Evolutionary conservation across 2,329 filamentous ascomycete genomes (phyloP).

Genomic region (Beauveria rudraprayagi): DNA sequence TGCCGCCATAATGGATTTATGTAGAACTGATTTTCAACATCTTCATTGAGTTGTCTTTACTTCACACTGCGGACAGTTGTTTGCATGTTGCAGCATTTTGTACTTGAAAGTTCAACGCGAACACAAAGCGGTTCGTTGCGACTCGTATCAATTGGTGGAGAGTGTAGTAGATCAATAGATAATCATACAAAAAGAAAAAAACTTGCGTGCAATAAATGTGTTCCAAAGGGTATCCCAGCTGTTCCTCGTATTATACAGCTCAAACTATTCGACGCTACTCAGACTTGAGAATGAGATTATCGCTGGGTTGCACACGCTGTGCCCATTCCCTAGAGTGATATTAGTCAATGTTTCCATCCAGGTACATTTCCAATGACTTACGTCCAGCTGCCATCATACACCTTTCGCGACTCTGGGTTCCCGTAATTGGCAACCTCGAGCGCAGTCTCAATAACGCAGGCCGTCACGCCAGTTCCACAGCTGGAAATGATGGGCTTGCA

Average conservation of each 20-base stretch:
- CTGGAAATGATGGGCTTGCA: slow-evolving; percentile 75
- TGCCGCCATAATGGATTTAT: no score
- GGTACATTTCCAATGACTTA: slow-evolving; percentile 41
- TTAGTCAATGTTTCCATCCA: slow-evolving; percentile 18
- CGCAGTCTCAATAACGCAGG: slow-evolving; percentile 82
- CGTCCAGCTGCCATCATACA: slow-evolving; percentile 99
- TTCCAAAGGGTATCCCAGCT: slow-evolving; percentile 3
- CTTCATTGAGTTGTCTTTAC: not conserved
- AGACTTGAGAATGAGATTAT: slow-evolving; percentile 54
- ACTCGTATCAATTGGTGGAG: slow-evolving; percentile 7
- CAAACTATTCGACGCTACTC: slow-evolving; percentile 20
- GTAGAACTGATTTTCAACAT: not conserved
- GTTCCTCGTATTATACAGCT: slow-evolving; percentile 9
- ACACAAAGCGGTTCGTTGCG: not conserved
- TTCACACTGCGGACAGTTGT: no score
- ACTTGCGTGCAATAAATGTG: not conserved
- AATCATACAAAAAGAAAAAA: slow-evolving; percentile 1
- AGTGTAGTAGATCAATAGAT: slow-evolving; percentile 6
- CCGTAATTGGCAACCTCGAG: slow-evolving; percentile 72
- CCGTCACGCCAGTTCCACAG: slow-evolving; percentile 92
- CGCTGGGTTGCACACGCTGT: slow-evolving; percentile 52
- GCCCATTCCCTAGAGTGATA: slow-evolving; percentile 51
- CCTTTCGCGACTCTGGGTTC: slow-evolving; percentile 54
- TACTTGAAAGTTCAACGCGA: not conserved
- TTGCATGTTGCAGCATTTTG: not conserved